Conservation (phyloP, 1,284 basidiomycete genomes). For the Vanrija humicola region DNA sequence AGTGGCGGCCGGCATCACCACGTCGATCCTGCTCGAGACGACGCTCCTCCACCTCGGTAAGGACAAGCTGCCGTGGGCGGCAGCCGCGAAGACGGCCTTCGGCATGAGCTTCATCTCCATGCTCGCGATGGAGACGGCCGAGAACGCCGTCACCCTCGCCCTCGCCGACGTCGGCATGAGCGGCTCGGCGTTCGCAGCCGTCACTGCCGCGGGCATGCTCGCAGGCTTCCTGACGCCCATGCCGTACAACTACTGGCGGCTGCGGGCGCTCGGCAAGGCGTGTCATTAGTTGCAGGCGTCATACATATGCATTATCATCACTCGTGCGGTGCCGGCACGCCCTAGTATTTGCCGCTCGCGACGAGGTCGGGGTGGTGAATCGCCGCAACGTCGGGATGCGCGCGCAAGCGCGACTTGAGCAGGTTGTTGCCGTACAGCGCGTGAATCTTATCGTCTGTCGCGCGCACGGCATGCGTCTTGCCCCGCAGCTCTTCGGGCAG, state of each 20-base stretch:
- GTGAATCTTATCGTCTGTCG: conserved; percentile 8
- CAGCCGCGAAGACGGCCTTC: conserved; percentile 1
- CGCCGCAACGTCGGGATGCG: conserved; percentile 13
- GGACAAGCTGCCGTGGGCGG: not conserved
- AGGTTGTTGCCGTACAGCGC: conserved; percentile 15
- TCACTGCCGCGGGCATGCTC: conserved; percentile 1
- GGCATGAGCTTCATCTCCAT: conserved; percentile 10
- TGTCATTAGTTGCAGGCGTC: not conserved
- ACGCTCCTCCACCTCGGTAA: conserved; percentile 4
- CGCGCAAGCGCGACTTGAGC: conserved; percentile 11
- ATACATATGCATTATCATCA: not conserved
- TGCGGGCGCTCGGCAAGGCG: conserved; percentile 1
- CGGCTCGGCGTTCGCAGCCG: not conserved
- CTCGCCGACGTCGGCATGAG: not conserved
- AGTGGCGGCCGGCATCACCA: conserved; percentile 7
- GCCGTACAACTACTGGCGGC: conserved; percentile 6
- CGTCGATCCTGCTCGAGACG: conserved; percentile 7
- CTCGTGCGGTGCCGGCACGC: too few species aligned
- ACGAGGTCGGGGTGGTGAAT: conserved; percentile 6
- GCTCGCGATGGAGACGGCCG: conserved; percentile 8
- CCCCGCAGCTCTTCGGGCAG: not conserved
- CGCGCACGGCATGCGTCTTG: not conserved
- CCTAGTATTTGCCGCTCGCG: not conserved
- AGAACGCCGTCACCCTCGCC: conserved; percentile 4
- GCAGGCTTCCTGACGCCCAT: conserved; percentile 4